Conservation (phyloP, 2,329 filamentous ascomycete species). For the Diaporthe sp. region DNA sequence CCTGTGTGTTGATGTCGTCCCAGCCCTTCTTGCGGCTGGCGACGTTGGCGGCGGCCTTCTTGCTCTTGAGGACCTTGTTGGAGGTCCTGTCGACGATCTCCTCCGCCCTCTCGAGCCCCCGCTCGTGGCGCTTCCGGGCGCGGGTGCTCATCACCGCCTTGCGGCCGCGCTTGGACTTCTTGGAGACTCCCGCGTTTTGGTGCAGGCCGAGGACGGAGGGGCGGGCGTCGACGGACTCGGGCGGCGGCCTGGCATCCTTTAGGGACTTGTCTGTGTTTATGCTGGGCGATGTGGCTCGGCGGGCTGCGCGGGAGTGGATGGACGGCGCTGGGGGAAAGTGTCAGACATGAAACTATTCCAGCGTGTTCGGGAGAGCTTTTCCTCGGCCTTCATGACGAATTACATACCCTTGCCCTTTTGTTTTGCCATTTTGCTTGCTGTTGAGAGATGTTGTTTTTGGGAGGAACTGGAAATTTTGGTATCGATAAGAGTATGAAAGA, state of each 20-base stretch:
- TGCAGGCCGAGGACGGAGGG: conserved; percentile 78
- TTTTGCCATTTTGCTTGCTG: conserved; percentile 32
- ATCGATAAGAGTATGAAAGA: conserved; percentile 31
- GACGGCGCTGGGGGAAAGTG: conserved; percentile 63
- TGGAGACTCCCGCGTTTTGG: conserved; percentile 73
- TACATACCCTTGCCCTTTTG: conserved; percentile 32
- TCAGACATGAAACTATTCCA: background rate
- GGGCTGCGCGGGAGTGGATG: conserved; percentile 78
- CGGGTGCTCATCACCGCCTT: conserved; percentile 65
- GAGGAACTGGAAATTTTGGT: conserved; percentile 24
- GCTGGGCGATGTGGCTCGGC: conserved; percentile 76
- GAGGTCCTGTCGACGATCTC: conserved; percentile 69
- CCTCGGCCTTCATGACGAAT: too few species aligned
- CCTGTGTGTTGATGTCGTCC: conserved; percentile 65
- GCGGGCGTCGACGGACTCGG: conserved; percentile 59
- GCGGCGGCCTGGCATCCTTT: conserved; percentile 66
- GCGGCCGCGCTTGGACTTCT: conserved; percentile 70
- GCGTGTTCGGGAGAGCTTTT: background rate
- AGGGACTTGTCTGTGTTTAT: conserved; percentile 79
- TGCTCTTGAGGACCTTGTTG: conserved; percentile 66
- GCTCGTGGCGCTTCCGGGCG: conserved; percentile 66
- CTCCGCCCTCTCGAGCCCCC: conserved; percentile 67
- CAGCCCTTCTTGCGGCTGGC: conserved; percentile 63
- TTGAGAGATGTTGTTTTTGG: background rate
- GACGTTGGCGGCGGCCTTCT: conserved; percentile 57